Evolutionary conservation across 2,329 filamentous ascomycete species (phyloP), one percentile per base, ranked within the genome.

Genomic region (Ceratocystis colombiana): DNA sequence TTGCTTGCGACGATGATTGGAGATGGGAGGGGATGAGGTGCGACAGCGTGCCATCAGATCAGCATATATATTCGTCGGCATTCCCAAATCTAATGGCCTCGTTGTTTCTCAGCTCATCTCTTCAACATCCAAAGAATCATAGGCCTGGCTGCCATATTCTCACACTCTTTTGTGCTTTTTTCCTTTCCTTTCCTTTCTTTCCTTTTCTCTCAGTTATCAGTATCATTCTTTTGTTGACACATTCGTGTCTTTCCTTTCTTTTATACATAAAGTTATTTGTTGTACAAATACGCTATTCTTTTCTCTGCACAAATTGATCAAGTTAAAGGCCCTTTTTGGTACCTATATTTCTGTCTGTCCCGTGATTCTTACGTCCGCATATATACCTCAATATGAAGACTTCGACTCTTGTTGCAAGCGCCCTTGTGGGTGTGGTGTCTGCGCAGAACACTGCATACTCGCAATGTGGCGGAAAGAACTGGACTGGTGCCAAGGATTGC

Each of bases 131-230:
- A 63, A 63, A 17, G n/a, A 63, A 48, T 50, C 25, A 30, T 12
- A 63, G 61, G 61, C 61, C 45, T 37, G 61, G 61, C 46, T 46
- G 61, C 61, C 61, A 50, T 50, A 17, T 63, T 48, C 22, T n/a
- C 44, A 48, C 45, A 50, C 22, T 63, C 61, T 20, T 63, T 63
- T 28, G 3, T 30, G 22, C 7, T 48, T 17, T 45, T 22, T 45
- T 48, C 4, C 7, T 28, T 62, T 33, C 30, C 30, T 7, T 33
- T 30, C 28, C 44, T 2, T 22, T 62, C 46, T 2, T 22, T 25
- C n/a, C 15, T 12, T 20, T 10, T 53, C n/a, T n/a, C 7, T n/a
- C n/a, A 53, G 25, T 57, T 28, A 7, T 28, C 30, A 22, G 15
- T 20, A 2, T 33, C 53, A 57, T 28, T 63, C 12, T 20, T 50